A percentile compares a stretch with the other conserved stretches of the same genome.
Conservation (phyloP, 495 filamentous ascomycete species). For the Choiromyces venosus region DNA sequence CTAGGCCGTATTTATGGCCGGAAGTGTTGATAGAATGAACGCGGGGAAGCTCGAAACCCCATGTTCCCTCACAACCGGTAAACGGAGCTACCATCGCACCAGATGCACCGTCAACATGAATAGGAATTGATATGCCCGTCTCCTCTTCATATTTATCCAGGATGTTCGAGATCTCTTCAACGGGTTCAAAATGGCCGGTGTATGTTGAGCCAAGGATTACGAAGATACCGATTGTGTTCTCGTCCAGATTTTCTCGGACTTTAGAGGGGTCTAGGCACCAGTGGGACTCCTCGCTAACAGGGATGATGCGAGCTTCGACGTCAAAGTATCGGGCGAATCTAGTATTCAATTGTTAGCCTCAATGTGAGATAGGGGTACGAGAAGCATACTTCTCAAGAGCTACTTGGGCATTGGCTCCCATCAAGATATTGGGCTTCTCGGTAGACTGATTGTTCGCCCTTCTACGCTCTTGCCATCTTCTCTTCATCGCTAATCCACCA, state of each 20-base stretch:
- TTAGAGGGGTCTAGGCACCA: slow-evolving; percentile 60
- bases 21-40: slow-evolving; percentile 71
- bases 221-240: slow-evolving; percentile 75
- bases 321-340: slow-evolving; percentile 67
- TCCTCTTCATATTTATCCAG: slow-evolving; percentile 61
- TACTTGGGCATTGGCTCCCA: slow-evolving; percentile 73
- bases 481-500: slow-evolving; percentile 72
- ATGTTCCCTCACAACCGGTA: slow-evolving; percentile 53
- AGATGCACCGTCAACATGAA: slow-evolving; percentile 69
- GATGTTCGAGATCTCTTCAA: slow-evolving; percentile 60
- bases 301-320: slow-evolving; percentile 65
- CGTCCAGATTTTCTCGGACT: slow-evolving; percentile 62
- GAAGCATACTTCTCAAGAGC: slow-evolving; percentile 60
- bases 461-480: slow-evolving; percentile 66
- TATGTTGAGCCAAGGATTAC: slow-evolving; percentile 70
- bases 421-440: slow-evolving; percentile 64
- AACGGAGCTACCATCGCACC: slow-evolving; percentile 73
- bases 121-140: slow-evolving; percentile 63
- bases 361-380: not conserved
- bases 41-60: slow-evolving; percentile 64
- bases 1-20: slow-evolving; percentile 69
- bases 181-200: slow-evolving; percentile 71
- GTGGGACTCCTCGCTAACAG: slow-evolving; percentile 58
- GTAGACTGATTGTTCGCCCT: slow-evolving; percentile 57
- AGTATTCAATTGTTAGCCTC: slow-evolving; percentile 6